Evolutionary conservation across 176 grass and related monocot genomes (phyloP).

Genomic region (Luzula sylvatica): DNA sequence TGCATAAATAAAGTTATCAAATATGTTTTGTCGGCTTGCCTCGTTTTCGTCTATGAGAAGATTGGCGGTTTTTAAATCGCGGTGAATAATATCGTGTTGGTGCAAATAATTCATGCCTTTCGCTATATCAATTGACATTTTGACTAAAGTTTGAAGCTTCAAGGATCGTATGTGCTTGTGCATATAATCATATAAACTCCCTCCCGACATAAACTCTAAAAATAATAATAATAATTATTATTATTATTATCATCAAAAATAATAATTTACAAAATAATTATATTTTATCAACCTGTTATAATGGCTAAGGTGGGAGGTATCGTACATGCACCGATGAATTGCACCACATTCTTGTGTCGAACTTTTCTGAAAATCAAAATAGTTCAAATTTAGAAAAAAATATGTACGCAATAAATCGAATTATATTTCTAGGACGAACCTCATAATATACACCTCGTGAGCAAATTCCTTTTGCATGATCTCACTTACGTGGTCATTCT

Average conservation of each 20-base stretch:
- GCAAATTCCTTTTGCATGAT: constrained; percentile 32
- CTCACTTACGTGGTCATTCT: constrained; percentile 22
- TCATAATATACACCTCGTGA: constrained; percentile 37
- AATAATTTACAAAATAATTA: background rate
- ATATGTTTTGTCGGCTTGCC: constrained; percentile 11
- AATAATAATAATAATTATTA: constrained; percentile 1
- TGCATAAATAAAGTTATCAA: background rate
- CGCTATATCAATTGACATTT: constrained; percentile 37
- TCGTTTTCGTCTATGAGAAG: constrained; percentile 47
- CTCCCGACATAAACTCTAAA: constrained; percentile 39
- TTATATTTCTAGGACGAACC: constrained; percentile 15
- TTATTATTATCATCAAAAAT: background rate
- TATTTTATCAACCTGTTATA: constrained; percentile 29
- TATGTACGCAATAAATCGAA: no score
- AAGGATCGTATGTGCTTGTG: constrained; percentile 27
- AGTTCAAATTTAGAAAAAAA: background rate
- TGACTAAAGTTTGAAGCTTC: constrained; percentile 30
- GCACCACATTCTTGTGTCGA: constrained; percentile 48
- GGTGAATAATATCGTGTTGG: constrained; percentile 41
- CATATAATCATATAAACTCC: constrained; percentile 39
- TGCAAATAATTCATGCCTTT: constrained; percentile 49
- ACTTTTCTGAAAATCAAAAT: constrained; percentile 30
- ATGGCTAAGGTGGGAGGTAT: constrained; percentile 35
- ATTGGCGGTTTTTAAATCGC: constrained; percentile 40
- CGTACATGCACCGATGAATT: constrained; percentile 41